Conservation (phyloP, 805 yeast genomes). For the Yarrowia hollandica region DNA sequence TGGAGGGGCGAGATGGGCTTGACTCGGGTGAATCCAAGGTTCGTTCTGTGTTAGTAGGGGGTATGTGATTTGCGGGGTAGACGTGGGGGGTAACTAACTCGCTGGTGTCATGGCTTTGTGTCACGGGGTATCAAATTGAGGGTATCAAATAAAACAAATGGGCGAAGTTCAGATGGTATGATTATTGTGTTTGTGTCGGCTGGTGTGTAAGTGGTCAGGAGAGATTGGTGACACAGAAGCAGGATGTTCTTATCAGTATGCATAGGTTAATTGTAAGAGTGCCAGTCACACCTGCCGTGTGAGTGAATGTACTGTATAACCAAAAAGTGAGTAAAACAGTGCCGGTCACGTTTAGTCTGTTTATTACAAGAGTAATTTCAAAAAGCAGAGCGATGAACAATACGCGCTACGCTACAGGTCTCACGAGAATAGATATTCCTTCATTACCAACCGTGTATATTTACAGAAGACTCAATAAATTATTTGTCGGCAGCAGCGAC, state of each 20-base stretch:
- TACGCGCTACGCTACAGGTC: not conserved
- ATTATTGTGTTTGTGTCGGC: not conserved
- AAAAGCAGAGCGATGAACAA: not conserved
- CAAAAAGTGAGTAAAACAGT: too few relatives aligned
- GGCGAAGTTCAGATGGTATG: too few relatives aligned
- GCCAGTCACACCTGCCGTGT: not conserved
- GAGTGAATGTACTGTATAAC: too few relatives aligned
- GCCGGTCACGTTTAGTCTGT: too few relatives aligned
- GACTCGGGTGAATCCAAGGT: not conserved
- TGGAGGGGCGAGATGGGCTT: not conserved
- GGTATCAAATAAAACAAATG: too few relatives aligned
- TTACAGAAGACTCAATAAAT: slow-evolving; percentile 23
- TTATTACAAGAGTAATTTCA: too few relatives aligned
- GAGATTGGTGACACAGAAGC: not conserved
- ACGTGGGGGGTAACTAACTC: not conserved
- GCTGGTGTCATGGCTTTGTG: slow-evolving; percentile 1
- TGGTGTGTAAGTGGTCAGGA: not conserved
- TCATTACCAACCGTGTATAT: slow-evolving; percentile 26
- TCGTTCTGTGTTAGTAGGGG: slow-evolving; percentile 26
- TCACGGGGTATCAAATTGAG: slow-evolving; percentile 10
- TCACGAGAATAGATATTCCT: not conserved
- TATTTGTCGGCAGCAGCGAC: slow-evolving; percentile 29
- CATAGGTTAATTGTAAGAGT: not conserved
- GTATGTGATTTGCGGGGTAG: not conserved
- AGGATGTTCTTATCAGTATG: not conserved